Evolutionary conservation across 306 rosid species (phyloP).

Genomic region (Malus asiatica): DNA sequence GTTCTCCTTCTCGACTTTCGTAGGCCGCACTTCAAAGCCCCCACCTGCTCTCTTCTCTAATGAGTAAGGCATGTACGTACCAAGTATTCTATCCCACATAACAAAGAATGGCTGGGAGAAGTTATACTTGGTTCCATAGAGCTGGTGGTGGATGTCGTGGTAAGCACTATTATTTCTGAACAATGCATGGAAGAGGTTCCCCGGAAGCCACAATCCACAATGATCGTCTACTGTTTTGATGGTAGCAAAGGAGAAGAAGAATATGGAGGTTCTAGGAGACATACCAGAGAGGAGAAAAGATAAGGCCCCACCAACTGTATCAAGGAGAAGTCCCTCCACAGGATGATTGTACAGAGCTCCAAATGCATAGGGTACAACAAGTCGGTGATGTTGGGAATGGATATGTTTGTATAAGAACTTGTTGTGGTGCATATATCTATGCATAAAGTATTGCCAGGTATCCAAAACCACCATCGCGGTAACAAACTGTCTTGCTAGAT

Average conservation of each 20-base stretch:
- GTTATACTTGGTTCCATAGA: conserved; percentile 88
- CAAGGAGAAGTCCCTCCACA: conserved; percentile 87
- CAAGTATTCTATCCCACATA: conserved; percentile 79
- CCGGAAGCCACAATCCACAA: conserved; percentile 86
- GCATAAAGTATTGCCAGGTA: conserved; percentile 97
- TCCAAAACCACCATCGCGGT: conserved; percentile 86
- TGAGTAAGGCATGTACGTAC: conserved; percentile 86
- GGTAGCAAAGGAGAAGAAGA: conserved; percentile 95
- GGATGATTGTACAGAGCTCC: conserved; percentile 98
- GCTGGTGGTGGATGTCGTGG: conserved; percentile 93
- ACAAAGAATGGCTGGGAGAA: conserved; percentile 94
- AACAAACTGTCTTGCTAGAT: conserved; percentile 54
- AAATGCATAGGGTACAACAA: conserved; percentile 80
- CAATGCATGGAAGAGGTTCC: conserved; percentile 71
- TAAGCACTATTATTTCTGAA: conserved; percentile 84
- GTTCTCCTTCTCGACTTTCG: conserved; percentile 51
- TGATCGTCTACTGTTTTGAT: conserved; percentile 94
- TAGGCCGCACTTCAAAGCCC: conserved; percentile 71
- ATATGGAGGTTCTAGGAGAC: conserved; percentile 81
- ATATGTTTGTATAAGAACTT: conserved; percentile 89
- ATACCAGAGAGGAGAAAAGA: conserved; percentile 87
- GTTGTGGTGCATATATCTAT: conserved; percentile 94
- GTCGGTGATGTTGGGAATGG: conserved; percentile 89
- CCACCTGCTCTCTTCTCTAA: conserved; percentile 70
- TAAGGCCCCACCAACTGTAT: conserved; percentile 86